Base-by-base conservation (phyloP, 1,284 basidiomycete species). In the Irpex sp. region DNA sequence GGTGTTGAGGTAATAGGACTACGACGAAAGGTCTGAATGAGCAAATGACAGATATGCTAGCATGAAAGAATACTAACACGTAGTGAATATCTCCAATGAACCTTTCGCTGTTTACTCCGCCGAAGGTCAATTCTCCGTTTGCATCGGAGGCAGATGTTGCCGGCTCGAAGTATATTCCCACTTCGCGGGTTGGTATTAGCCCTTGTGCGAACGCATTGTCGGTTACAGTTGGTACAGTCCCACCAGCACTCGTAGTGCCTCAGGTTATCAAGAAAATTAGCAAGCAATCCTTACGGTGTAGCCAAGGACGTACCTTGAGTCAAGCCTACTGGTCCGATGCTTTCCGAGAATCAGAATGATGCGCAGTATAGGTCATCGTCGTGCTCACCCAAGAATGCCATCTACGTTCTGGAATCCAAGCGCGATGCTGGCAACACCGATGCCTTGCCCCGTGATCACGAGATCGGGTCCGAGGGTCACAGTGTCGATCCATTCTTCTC, bases 41-140 rank as follows among this genome's bases (percentile, higher is more conserved):
- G 26, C 26, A 26, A 26, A 26, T 26, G 26, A 26, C 26, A 26
- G 26, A 26, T 26, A 26, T 26, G 40, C 40, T 13, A 40, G 61
- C 17, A 44, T 17, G 26, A 26, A 26, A 26, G 26, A 26, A 26
- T 15, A 36, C 81, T 58, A 65, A 84, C 79, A 77, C 74, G 70
- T 79, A 86, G 56, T 71, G 71, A 44, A 87, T 70, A 8, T 71
- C 58, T 1, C 82, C 81, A 15, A 78, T 81, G 74, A 78, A 62
- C 26, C 57, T 59, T 13, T 19, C 61, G 19, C 5, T 7, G 31
- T 65, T 56, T 3, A 62, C 58, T 6, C 64, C 66, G 1, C 66
- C 66, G 55, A 67, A 65, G 6, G 56, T 57, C 6, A 67, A 37
- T 37, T 64, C 62, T 11, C 66, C 66, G 47, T 67, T 63, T 5